Conservation (phyloP, 2,329 filamentous ascomycete genomes). For the Lasiodiplodia theobromae region DNA sequence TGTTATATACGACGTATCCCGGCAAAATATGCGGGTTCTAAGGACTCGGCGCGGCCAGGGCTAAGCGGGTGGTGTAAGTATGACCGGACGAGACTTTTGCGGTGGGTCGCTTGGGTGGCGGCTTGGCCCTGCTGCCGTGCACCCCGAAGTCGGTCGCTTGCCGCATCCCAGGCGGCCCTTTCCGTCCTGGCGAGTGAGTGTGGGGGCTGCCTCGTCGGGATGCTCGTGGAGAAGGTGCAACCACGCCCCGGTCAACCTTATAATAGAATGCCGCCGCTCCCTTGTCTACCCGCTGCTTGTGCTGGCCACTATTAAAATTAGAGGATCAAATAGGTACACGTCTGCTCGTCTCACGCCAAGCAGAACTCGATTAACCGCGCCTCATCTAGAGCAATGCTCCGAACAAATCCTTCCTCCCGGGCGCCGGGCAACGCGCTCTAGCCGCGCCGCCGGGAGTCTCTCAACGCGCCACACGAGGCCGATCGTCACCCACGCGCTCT, state of each 20-base stretch:
- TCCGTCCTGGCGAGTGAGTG: background rate
- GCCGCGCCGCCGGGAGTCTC: background rate
- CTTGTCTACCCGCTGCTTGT: background rate
- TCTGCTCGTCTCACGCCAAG: background rate
- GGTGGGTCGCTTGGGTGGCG: background rate
- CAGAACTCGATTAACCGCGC: background rate
- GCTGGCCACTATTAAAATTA: background rate
- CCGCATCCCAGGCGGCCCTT: background rate
- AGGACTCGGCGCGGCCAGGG: background rate
- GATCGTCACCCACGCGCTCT: background rate
- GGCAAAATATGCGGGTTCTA: background rate
- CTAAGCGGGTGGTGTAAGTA: background rate
- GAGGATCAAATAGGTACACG: no score
- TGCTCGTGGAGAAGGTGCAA: background rate
- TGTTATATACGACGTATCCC: background rate
- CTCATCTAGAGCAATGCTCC: background rate
- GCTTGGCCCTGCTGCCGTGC: constrained; percentile 17
- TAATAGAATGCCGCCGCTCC: background rate
- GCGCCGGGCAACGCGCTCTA: background rate
- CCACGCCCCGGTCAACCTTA: background rate
- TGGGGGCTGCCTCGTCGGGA: no score
- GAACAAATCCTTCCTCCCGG: background rate
- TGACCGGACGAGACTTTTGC: background rate
- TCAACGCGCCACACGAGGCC: background rate
- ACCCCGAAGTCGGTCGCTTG: constrained; percentile 3